Percentiles rank a stretch among this genome's conserved stretches.
phyloP scores from a whole-genome alignment of 768 basidiomycete genomes.

The Daedaleopsis nitida region DNA sequence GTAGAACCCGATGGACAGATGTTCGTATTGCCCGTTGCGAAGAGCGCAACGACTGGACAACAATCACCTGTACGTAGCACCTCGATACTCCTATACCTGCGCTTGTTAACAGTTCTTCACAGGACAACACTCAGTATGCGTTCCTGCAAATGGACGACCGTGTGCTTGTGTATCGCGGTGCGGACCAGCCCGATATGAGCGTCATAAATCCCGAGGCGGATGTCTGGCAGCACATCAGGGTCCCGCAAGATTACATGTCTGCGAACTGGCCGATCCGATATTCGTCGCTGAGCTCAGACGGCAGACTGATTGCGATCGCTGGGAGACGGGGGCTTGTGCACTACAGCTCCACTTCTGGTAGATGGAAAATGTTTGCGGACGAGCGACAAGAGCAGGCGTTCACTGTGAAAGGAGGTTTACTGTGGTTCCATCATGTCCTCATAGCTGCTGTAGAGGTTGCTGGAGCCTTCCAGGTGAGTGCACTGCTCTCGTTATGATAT shows the following conservation, averaged over 20 bases:
- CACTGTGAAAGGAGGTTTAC: slow-evolving; percentile 82
- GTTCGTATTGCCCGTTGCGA: slow-evolving; percentile 89
- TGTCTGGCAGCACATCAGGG: slow-evolving; percentile 98
- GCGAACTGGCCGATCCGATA: slow-evolving; percentile 95
- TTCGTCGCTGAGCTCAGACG: slow-evolving; percentile 88
- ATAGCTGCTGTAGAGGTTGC: slow-evolving; percentile 87
- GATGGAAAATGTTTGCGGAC: slow-evolving; percentile 90
- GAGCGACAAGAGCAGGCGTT: slow-evolving; percentile 87
- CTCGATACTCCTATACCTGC: not conserved
- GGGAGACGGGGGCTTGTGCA: slow-evolving; percentile 90
- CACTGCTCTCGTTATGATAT: not conserved
- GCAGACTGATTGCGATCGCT: slow-evolving; percentile 88
- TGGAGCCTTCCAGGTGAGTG: slow-evolving; percentile 71
- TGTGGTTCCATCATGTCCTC: slow-evolving; percentile 97
- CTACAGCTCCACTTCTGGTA: slow-evolving; percentile 90
- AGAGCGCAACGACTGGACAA: slow-evolving; percentile 90
- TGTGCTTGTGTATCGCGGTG: slow-evolving; percentile 90
- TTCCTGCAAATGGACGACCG: slow-evolving; percentile 96
- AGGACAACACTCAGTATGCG: slow-evolving; percentile 96
- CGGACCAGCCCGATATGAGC: slow-evolving; percentile 97
- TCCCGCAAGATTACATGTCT: slow-evolving; percentile 83
- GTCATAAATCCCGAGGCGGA: slow-evolving; percentile 98
- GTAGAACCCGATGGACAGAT: slow-evolving; percentile 69
- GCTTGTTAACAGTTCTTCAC: slow-evolving; percentile 4
- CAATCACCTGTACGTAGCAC: slow-evolving; percentile 75